Base-by-base conservation (phyloP, 345 rosid species). In the Viola odorata region DNA sequence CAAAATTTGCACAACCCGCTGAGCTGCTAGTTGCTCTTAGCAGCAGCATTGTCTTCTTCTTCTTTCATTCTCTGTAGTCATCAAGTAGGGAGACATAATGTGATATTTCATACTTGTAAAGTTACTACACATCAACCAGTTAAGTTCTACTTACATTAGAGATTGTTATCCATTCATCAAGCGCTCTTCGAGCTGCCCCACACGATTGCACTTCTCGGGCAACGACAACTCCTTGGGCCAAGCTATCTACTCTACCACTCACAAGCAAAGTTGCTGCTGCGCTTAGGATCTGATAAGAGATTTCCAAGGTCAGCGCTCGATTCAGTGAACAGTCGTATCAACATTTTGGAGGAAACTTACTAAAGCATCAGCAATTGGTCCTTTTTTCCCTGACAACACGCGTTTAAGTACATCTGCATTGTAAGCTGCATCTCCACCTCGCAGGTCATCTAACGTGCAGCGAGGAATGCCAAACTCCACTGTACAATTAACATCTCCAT, bases 391-490 rank as follows among this genome's bases (percentile, higher is more conserved):
- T 5, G 96, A 77, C 12, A 95, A 74, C 45, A 88, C 79, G 45
- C 73, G 84, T 75, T 72, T 85, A 67, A 95, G 64, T 39, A 77
- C 81, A 61, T 77, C 79, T 0, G 98, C 92, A 32, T 95, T 95
- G 60, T 86, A 80, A n/a, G 73, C 87, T 0, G 95, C 89, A 39
- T 62, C 89, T 75, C 98, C 97, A 50, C 97, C 99, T 39, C 71
- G 73, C 73, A 95, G 80, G 71, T 81, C 82, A 9, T 81, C 89
- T 60, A 85, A 61, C 17, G 89, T 88, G 67, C 97, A 95, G 17
- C 96, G 94, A 66, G 88, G 96, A 73, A 95, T 82, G 58, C 88
- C 97, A 52, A 82, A 91, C 15, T 90, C 94, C 91, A 95, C 96
- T 91, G 78, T 66, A 39, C 76, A 48, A 63, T 38, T 55, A 4